Evolutionary conservation across 495 filamentous ascomycete genomes (phyloP).

Genomic region (Hyaloscypha hepaticicola): DNA sequence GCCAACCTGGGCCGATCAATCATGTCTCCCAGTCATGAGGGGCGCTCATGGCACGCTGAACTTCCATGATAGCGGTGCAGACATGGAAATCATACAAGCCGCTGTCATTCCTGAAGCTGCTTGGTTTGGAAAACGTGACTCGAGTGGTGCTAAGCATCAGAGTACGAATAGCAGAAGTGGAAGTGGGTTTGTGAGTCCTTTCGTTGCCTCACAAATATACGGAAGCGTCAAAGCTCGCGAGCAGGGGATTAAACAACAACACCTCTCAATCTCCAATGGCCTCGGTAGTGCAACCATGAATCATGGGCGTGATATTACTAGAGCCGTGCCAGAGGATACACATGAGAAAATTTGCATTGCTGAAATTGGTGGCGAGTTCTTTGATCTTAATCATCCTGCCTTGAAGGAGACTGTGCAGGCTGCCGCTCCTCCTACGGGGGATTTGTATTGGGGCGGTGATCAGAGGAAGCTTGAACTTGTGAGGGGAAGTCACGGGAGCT

Average conservation of each 20-base stretch:
- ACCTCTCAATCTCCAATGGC: neutral
- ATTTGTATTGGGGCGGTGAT: neutral
- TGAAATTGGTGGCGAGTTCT: neutral
- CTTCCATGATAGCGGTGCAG: neutral
- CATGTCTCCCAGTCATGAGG: neutral
- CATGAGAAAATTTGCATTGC: neutral
- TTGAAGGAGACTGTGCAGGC: neutral
- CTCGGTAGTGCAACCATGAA: neutral
- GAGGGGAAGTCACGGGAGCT: neutral
- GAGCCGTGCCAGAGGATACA: neutral
- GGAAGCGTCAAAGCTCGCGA: neutral
- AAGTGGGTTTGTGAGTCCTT: neutral
- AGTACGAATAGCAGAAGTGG: neutral
- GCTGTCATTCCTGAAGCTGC: neutral
- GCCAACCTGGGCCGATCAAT: slow-evolving; percentile 2
- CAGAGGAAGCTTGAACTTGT: neutral
- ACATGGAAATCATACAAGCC: neutral
- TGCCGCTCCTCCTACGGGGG: neutral
- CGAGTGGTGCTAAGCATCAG: neutral
- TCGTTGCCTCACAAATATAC: neutral
- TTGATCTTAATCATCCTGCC: neutral
- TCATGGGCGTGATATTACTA: neutral
- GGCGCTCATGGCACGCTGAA: neutral
- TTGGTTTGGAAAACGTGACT: slow-evolving; percentile 1
- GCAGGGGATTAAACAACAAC: neutral